Conservation (phyloP, 768 basidiomycete genomes). For the Leucosporidium yakuticum region DNA sequence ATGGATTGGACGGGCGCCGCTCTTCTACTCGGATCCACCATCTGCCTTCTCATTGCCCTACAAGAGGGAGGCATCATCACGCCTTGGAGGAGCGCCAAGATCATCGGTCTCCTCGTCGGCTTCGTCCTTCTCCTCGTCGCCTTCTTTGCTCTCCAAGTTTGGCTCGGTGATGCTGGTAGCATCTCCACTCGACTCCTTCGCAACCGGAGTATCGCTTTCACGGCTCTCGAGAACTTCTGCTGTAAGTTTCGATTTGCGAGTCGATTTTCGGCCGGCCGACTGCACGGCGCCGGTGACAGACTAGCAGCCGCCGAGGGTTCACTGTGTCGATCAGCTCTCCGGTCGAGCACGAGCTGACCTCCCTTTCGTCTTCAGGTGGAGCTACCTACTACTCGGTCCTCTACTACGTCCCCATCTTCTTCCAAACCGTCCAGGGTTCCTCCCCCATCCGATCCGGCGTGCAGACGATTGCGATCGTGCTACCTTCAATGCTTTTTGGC, state of each 20-base stretch:
- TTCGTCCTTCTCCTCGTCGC: conserved; percentile 16
- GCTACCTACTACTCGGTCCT: conserved; percentile 13
- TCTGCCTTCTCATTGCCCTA: conserved; percentile 26
- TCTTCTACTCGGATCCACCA: conserved; percentile 19
- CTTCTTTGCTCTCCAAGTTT: conserved; percentile 19
- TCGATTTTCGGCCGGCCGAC: too few species aligned
- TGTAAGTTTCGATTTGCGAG: neutral
- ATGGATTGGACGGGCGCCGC: conserved; percentile 26
- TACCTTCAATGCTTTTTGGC: conserved; percentile 5
- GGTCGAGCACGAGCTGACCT: neutral
- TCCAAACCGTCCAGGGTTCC: conserved; percentile 20
- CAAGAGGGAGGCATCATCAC: conserved; percentile 25
- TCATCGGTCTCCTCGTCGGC: conserved; percentile 29
- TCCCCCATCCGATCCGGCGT: conserved; percentile 21
- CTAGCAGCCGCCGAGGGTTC: too few species aligned
- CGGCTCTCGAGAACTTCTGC: neutral
- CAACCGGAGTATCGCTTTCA: conserved; percentile 1
- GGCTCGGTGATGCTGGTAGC: conserved; percentile 22
- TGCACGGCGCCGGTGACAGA: too few species aligned
- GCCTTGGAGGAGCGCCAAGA: conserved; percentile 8
- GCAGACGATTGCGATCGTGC: conserved; percentile 22
- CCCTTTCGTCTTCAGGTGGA: conserved; percentile 11
- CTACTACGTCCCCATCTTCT: neutral
- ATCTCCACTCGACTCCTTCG: conserved; percentile 20
- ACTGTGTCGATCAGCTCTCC: too few species aligned